These are phyloP conservation scores for Hydrangea macrophylla DNA, from an alignment of 148 eudicot genomes.

Conservation along the genomic window DNA sequence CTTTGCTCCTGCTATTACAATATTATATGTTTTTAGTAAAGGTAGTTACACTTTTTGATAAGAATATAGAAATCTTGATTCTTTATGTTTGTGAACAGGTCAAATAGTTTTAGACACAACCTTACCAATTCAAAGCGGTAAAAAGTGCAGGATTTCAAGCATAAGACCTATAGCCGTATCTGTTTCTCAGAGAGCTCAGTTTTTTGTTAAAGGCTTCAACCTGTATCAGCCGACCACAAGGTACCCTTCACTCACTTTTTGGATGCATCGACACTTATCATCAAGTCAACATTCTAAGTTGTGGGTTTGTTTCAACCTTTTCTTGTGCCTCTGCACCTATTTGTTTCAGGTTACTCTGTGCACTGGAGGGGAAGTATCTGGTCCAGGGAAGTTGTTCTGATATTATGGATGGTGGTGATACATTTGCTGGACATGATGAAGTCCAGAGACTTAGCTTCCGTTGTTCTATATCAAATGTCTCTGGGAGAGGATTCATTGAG, in stretches of 20 bases:
- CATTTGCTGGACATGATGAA: conserved; percentile 36
- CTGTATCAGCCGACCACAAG: too few relatives aligned
- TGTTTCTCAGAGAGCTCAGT: too few relatives aligned
- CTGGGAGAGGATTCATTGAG: conserved; percentile 96
- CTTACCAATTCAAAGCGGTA: too few relatives aligned
- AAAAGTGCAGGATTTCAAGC: too few relatives aligned
- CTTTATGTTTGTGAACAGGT: conserved; percentile 21
- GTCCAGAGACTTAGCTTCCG: conserved; percentile 55
- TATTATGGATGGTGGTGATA: conserved; percentile 34
- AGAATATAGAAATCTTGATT: background rate
- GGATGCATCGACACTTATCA: too few relatives aligned
- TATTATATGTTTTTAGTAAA: background rate
- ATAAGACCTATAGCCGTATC: too few relatives aligned
- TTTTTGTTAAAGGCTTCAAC: too few relatives aligned
- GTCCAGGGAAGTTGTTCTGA: conserved; percentile 52
- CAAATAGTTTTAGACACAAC: too few relatives aligned
- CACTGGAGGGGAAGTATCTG: conserved; percentile 78
- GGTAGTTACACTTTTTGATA: background rate
- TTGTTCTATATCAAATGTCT: conserved; percentile 60
- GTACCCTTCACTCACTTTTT: too few relatives aligned
- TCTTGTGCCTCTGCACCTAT: background rate
- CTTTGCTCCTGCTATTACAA: background rate
- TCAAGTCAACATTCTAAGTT: background rate
- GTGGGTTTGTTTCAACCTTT: background rate
- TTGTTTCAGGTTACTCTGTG: conserved; percentile 68